Evolutionary conservation across 2,329 filamentous ascomycete genomes (phyloP).

Genomic region (Tolypocladium endophyticum): DNA sequence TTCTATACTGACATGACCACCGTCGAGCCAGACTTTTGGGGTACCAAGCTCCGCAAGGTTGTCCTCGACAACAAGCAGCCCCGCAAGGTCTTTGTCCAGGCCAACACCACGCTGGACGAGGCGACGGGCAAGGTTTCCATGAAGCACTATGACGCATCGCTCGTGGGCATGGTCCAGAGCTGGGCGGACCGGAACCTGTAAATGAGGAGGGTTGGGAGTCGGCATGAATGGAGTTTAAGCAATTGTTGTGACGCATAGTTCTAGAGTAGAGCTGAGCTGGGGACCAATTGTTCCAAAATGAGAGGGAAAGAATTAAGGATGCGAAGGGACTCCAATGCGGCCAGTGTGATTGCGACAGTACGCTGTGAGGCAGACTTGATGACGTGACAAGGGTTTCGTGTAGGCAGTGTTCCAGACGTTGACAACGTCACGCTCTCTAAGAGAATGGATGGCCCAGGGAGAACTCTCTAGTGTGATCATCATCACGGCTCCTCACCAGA

Average conservation of each 20-base stretch:
- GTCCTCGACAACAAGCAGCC: conserved; percentile 71
- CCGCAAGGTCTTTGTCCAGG: conserved; percentile 88
- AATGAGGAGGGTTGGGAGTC: conserved; percentile 4
- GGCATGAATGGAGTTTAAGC: neutral
- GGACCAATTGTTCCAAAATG: neutral
- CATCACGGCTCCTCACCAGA: conserved; percentile 22
- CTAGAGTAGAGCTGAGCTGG: neutral
- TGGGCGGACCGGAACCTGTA: conserved; percentile 54
- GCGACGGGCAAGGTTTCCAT: conserved; percentile 60
- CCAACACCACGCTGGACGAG: conserved; percentile 69
- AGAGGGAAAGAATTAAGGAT: neutral
- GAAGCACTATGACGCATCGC: conserved; percentile 76
- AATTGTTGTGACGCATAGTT: neutral
- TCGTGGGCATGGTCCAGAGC: conserved; percentile 75
- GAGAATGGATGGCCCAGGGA: neutral
- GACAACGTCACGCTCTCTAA: neutral
- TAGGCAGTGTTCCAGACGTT: no score
- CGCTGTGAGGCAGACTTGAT: neutral
- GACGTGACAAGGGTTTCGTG: neutral
- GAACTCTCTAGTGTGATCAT: conserved; percentile 9
- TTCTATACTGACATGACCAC: conserved; percentile 78
- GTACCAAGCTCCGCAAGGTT: conserved; percentile 63
- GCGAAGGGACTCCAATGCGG: neutral
- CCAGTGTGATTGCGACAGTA: neutral
- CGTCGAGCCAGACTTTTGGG: conserved; percentile 77